Evolutionary conservation across 192 early-diverging fungal genomes (phyloP).

Genomic region (Rhizophagus clarus): DNA sequence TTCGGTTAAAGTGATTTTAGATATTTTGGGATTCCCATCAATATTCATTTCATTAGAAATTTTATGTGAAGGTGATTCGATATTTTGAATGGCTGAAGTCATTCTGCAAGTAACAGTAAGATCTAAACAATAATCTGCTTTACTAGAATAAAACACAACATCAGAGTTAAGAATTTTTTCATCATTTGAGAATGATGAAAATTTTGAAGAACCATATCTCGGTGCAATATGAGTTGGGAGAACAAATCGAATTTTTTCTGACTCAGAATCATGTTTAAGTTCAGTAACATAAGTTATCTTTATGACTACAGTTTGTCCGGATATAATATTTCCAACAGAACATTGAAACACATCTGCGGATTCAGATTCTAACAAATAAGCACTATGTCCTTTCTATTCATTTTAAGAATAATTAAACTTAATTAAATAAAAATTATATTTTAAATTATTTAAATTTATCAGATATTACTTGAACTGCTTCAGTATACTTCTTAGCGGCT

Average conservation of each 20-base stretch:
- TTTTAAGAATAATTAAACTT: not conserved
- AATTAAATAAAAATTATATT: not conserved
- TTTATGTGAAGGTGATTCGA: constrained; percentile 51
- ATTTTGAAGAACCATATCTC: constrained; percentile 43
- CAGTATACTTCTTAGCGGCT: constrained; percentile 10
- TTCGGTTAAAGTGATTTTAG: constrained; percentile 25
- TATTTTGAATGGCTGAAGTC: constrained; percentile 35
- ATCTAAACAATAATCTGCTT: not conserved
- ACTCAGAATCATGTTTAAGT: constrained; percentile 48
- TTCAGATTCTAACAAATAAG: constrained; percentile 2
- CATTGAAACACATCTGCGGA: constrained; percentile 47
- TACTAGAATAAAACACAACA: not conserved
- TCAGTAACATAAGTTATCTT: constrained; percentile 52
- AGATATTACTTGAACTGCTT: not conserved
- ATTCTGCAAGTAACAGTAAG: constrained; percentile 35
- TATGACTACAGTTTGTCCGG: constrained; percentile 39
- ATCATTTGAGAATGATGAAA: not conserved
- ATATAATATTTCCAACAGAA: constrained; percentile 50
- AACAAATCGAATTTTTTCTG: constrained; percentile 49
- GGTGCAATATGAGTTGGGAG: constrained; percentile 48
- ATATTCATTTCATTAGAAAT: constrained; percentile 33
- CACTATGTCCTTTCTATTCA: constrained; percentile 14
- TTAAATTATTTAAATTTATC: not conserved
- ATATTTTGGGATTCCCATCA: constrained; percentile 30
- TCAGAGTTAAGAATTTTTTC: constrained; percentile 1